Conservation (phyloP, 2,329 filamentous ascomycete species). For the Dactylonectria estremocensis region DNA sequence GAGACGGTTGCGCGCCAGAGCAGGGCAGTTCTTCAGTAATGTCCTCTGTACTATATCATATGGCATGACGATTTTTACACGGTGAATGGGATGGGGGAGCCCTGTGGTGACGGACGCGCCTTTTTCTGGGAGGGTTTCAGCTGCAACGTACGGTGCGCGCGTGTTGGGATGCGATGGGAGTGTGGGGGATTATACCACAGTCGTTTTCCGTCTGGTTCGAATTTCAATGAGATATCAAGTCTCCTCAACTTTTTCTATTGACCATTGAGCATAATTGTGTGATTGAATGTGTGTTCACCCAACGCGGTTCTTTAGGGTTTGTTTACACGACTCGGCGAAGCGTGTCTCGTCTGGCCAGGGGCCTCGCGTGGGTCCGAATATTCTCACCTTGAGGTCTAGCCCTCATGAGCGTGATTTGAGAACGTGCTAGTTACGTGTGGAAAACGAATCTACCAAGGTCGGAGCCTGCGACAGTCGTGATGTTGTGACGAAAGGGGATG, state of each 20-base stretch:
- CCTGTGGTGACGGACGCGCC: conserved; percentile 26
- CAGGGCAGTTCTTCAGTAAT: conserved; percentile 41
- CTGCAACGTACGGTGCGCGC: conserved; percentile 30
- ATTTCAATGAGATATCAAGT: conserved; percentile 18
- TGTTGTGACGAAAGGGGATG: conserved; percentile 2
- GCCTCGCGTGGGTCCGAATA: conserved; percentile 40
- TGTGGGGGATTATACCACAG: conserved; percentile 42
- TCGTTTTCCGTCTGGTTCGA: conserved; percentile 36
- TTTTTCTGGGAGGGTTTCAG: conserved; percentile 11
- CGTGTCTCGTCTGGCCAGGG: conserved; percentile 43
- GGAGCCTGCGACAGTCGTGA: background rate
- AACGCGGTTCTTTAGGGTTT: conserved; percentile 45
- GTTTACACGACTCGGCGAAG: conserved; percentile 42
- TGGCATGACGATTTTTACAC: conserved; percentile 39
- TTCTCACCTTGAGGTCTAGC: conserved; percentile 21
- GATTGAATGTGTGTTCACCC: conserved; percentile 13
- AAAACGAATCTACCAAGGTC: conserved; percentile 8
- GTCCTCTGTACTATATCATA: conserved; percentile 46
- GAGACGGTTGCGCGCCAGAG: conserved; percentile 36
- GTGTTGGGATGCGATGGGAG: conserved; percentile 29
- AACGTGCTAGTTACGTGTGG: background rate
- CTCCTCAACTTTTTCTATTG: background rate
- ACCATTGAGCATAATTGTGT: background rate
- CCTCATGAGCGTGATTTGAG: background rate
- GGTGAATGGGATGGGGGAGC: conserved; percentile 37